Percentiles rank a stretch among this genome's conserved stretches.
These are phyloP conservation scores for Phytophthora melonis DNA, from an alignment of 352 stramenopile species.

Conservation along the genomic window DNA sequence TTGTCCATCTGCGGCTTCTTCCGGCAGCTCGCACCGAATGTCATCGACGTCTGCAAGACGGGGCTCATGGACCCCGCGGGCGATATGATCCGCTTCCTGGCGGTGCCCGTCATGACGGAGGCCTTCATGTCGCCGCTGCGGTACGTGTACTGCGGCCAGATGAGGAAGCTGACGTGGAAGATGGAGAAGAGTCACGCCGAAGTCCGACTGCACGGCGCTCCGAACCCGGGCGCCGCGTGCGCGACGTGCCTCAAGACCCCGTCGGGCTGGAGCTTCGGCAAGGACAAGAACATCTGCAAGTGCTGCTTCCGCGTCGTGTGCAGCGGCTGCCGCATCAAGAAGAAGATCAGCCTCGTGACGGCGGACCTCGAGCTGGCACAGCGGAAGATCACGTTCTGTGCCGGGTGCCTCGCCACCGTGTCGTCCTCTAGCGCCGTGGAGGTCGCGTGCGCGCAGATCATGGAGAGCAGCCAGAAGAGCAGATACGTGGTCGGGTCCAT, in stretches of 20 bases:
- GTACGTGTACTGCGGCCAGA: conserved; percentile 55
- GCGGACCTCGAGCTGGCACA: conserved; percentile 35
- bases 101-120: conserved; percentile 39
- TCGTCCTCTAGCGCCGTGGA: conserved; percentile 27
- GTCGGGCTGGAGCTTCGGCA: conserved; percentile 32
- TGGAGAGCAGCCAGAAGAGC: conserved; percentile 24
- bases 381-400: conserved; percentile 37
- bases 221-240: conserved; percentile 23
- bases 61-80: conserved; percentile 34
- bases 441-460: conserved; percentile 29
- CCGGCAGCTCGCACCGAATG: conserved; percentile 26
- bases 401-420: conserved; percentile 30
- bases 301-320: conserved; percentile 41
- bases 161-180: conserved; percentile 70
- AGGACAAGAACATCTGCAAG: conserved; percentile 36
- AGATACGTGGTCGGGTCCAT: conserved; percentile 14
- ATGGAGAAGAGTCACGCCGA: conserved; percentile 46
- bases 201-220: conserved; percentile 25
- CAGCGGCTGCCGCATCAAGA: conserved; percentile 38
- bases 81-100: conserved; percentile 46
- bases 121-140: conserved; percentile 41
- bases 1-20: conserved; percentile 46
- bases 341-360: conserved; percentile 40
- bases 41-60: conserved; percentile 40
- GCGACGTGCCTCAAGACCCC: conserved; percentile 29